Evolutionary conservation across 1,284 basidiomycete species (phyloP), one percentile per base, ranked within the genome.

Genomic region (Melampsora abietis-canadensis): DNA sequence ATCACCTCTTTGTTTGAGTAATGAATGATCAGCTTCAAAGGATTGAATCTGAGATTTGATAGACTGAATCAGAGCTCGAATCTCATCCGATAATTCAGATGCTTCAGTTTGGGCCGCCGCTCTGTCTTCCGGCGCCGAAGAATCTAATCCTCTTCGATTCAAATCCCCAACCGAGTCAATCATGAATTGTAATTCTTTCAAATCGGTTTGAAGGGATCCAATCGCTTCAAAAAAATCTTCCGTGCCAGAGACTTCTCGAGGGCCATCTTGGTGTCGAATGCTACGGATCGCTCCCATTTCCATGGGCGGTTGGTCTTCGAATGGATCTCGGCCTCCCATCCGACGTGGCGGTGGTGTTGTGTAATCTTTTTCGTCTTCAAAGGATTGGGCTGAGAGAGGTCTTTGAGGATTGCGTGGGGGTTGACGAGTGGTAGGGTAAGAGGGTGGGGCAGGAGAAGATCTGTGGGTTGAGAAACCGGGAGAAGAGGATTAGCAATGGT

Each of bases 151-250:
- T 7, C 69, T 46, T 30, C 64, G 48, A n/a, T 61, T 54, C 1
- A 72, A 34, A 57, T 72, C 69, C 19, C 31, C 44, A 24, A 65
- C 57, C 14, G 60, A 59, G 17, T 15, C 47, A 24, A 72, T 72
- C 48, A 72, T 64, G 14, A 64, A 48, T 59, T 47, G 51, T 10
- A 64, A 59, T 63, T 72, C 61, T 24, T 65, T 64, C 10, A 72
- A 37, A 34, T 64, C 69, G 6, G 57, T 60, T 59, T 72, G 69
- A 21, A 72, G 47, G 46, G 54, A 64, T 19, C 48, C 24, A 24
- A 72, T 72, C 3, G 69, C 10, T 24, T 72, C 69, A 31, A 72
- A 72, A 24, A 72, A 72, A 27, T 72, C 61, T 54, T 64, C 61
- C 12, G 48, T 72, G 8, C 61, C 51, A 15, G 61, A 57, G 15